These are phyloP conservation scores for Ophidiomyces ophidiicola DNA, from an alignment of 2,329 filamentous ascomycete genomes.

Conservation along the genomic window DNA sequence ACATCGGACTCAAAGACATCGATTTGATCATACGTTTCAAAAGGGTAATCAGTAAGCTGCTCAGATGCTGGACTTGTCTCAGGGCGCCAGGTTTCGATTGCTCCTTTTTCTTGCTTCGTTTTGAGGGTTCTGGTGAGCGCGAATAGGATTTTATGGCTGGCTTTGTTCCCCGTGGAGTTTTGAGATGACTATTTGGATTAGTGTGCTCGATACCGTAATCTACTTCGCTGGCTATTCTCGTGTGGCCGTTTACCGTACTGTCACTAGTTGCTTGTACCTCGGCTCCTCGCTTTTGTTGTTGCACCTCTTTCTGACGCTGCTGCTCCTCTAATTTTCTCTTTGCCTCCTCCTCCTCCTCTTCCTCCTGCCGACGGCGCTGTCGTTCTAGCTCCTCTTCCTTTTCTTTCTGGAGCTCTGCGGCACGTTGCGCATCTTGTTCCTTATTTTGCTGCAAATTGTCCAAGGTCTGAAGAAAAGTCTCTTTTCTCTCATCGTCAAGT, in stretches of 20 bases:
- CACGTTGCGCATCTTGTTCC: slow-evolving; percentile 53
- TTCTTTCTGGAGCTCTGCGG: slow-evolving; percentile 50
- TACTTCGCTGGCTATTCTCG: slow-evolving; percentile 51
- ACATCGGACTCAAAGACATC: slow-evolving; percentile 44
- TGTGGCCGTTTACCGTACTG: slow-evolving; percentile 22
- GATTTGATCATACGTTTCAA: slow-evolving; percentile 40
- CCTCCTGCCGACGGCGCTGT: slow-evolving; percentile 38
- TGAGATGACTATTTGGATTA: slow-evolving; percentile 27
- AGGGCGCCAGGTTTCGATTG: slow-evolving; percentile 24
- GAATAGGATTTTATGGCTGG: slow-evolving; percentile 20
- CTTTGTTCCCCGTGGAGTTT: slow-evolving; percentile 22
- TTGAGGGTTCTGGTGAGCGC: slow-evolving; percentile 22
- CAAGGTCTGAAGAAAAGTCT: slow-evolving; percentile 77
- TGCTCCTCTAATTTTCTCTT: slow-evolving; percentile 28
- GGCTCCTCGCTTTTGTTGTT: slow-evolving; percentile 16
- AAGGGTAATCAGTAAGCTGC: slow-evolving; percentile 38
- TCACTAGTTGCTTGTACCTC: slow-evolving; percentile 28
- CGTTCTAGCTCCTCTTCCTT: slow-evolving; percentile 44
- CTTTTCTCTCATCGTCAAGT: slow-evolving; percentile 80
- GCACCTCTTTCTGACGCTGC: no score
- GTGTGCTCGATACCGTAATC: slow-evolving; percentile 57
- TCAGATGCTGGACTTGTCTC: slow-evolving; percentile 33
- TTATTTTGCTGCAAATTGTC: slow-evolving; percentile 76
- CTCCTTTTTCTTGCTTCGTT: slow-evolving; percentile 29
- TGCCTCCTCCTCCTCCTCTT: slow-evolving; percentile 27